phyloP scores from a whole-genome alignment of 2,329 filamentous ascomycete species.

The Talaromyces sp. region DNA sequence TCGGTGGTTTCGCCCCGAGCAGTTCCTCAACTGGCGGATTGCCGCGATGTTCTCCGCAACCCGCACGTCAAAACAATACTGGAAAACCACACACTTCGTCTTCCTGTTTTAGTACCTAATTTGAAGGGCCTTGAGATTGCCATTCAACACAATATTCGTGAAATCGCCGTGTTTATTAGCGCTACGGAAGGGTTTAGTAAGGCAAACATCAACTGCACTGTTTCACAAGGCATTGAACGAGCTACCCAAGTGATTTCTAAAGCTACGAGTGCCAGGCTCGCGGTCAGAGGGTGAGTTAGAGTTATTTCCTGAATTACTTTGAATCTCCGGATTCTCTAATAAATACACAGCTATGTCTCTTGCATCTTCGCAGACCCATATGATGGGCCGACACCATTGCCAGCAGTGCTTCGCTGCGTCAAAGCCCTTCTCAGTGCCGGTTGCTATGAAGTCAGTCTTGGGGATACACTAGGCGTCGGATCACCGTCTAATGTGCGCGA shows the following conservation, averaged over 20 bases:
- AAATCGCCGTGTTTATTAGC: slow-evolving; percentile 40
- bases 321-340: no score
- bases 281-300: no score
- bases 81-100: no score
- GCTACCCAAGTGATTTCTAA: no score
- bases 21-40: slow-evolving; percentile 65
- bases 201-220: slow-evolving; percentile 39
- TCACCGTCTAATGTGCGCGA: no score
- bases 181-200: slow-evolving; percentile 40
- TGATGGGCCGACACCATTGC: slow-evolving; percentile 50
- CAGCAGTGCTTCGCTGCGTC: slow-evolving; percentile 48
- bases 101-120: slow-evolving; percentile 40
- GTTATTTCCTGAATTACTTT: no score
- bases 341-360: slow-evolving; percentile 31
- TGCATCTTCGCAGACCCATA: slow-evolving; percentile 43
- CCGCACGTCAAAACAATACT: background rate
- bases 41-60: slow-evolving; percentile 22
- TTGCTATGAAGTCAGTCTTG: slow-evolving; percentile 83
- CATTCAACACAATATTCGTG: slow-evolving; percentile 31
- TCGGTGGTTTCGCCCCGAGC: slow-evolving; percentile 81
- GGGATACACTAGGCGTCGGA: slow-evolving; percentile 93
- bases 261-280: no score
- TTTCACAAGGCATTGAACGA: no score
- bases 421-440: slow-evolving; percentile 65
- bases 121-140: slow-evolving; percentile 54